phyloP scores from a whole-genome alignment of 805 yeast genomes.

The Candida suzukii region DNA sequence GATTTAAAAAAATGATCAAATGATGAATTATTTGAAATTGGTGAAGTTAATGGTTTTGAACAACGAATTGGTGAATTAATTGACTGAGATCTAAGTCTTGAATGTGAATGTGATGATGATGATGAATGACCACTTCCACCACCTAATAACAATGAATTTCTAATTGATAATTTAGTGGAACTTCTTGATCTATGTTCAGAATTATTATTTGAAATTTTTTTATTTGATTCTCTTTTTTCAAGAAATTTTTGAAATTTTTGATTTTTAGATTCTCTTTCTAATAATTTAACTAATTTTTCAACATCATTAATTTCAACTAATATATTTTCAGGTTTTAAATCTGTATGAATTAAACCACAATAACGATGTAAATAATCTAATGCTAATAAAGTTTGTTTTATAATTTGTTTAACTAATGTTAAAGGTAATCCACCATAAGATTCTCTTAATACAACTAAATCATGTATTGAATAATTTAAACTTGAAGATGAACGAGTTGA shows the following conservation, averaged over 20 bases:
- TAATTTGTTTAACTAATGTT: slow-evolving; percentile 45
- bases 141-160: neutral
- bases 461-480: slow-evolving; percentile 17
- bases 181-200: neutral
- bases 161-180: neutral
- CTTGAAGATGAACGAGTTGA: no score
- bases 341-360: slow-evolving; percentile 69
- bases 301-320: slow-evolving; percentile 48
- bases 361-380: slow-evolving; percentile 51
- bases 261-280: slow-evolving; percentile 30
- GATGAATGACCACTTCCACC: no score
- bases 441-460: slow-evolving; percentile 29
- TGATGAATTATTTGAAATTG: slow-evolving; percentile 28
- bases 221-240: slow-evolving; percentile 12
- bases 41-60: slow-evolving; percentile 44
- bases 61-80: slow-evolving; percentile 26
- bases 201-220: slow-evolving; percentile 7
- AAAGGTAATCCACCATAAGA: slow-evolving; percentile 50
- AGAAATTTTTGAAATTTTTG: slow-evolving; percentile 15
- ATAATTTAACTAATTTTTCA: slow-evolving; percentile 38
- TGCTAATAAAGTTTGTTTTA: slow-evolving; percentile 48
- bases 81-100: neutral
- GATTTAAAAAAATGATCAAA: slow-evolving; percentile 29
- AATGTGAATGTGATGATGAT: neutral
- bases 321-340: slow-evolving; percentile 70